Evolutionary conservation across 768 basidiomycete species (phyloP), one percentile per base, ranked within the genome.

Genomic region (Cantharellus anzutake): DNA sequence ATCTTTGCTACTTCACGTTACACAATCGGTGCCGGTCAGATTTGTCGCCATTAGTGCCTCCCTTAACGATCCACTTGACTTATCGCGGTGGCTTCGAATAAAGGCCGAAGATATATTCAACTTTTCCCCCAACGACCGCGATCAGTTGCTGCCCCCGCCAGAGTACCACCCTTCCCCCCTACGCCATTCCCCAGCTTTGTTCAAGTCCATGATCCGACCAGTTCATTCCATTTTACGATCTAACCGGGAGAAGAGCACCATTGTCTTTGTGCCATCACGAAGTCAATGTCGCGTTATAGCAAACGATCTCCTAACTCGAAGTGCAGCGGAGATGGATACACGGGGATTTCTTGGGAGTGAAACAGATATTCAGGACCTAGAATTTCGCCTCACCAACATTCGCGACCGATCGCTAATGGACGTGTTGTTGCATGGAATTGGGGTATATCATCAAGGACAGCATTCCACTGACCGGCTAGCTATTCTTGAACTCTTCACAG

Each of bases 181-280:
- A 51, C 80, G 90, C 0, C 82, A 91, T 65, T 96, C 93, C 3
- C 77, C 84, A 0, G 81, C 88, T 0, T 74, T 98, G 20, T 83
- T 91, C 71, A 93, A 92, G 66, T 79, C 83, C 2, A 96, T 98
- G 84, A 80, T 86, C 53, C 93, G 90, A 68, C 91, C 94, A 2
- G 81, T 84, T 2, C 87, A 93, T 70, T 71, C 80, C 5, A 81
- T 81, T n/a, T 80, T 96, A 61, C 77, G 71, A 60, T 68, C 73
- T 1, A 66, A 68, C 3, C 59, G 66, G 7, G 73, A 71, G 4
- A 76, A 77, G 60, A 73, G 77, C 2, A 78, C 82, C 0, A 78
- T 98, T 62, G 75, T 94, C 5, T 96, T 98, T 69, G 88, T 96
- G 0, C 86, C 96, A 2, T 91, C 92, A 50, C 80, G 82, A 4